Base-by-base conservation (phyloP, 345 rosid genomes). In the Bruguiera parviflora region DNA sequence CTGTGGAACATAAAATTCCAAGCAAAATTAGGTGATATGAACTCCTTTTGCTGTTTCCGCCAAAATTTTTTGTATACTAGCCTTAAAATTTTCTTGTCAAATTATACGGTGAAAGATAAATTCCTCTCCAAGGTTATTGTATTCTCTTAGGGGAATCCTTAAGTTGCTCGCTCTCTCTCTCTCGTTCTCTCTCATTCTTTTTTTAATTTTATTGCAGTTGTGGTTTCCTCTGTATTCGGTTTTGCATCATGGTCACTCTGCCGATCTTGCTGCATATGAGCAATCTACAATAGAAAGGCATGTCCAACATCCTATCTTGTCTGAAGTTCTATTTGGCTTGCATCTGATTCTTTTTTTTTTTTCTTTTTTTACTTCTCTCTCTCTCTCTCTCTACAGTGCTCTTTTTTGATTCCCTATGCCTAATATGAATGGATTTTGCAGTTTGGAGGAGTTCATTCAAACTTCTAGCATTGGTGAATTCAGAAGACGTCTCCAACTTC, bases 201-300 rank as follows among this genome's bases (percentile, higher is more conserved):
- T 33, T 35, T 60, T 53, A 31, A 76, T 69, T 63, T 68, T 47
- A 37, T 73, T 89, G 90, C 93, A 94, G 99, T 82, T 95, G 68
- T 95, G 99, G 99, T 91, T 95, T 84, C 96, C 97, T 60, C 84
- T 95, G 69, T 88, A 71, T 81, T 87, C 91, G 16, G 83, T 95
- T 85, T 87, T 95, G 76, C 80, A 71, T 58, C 83, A 67, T 66
- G 67, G 73, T 58, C 75, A 79, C 71, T 69, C 86, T 60, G 76
- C 67, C 70, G 83, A 83, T 75, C 29, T 72, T 80, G 75, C 77
- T 46, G 82, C 60, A 68, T 77, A 82, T 76, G 77, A 73, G 61
- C 85, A 81, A 71, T 86, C 86, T 67, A 82, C 84, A 21, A 83
- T 85, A 53, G 82, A 83, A 77, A 95, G 96, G 99, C 77, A 79